Conservation (phyloP, 2,329 filamentous ascomycete species). For the Stachybotrys elegans region DNA sequence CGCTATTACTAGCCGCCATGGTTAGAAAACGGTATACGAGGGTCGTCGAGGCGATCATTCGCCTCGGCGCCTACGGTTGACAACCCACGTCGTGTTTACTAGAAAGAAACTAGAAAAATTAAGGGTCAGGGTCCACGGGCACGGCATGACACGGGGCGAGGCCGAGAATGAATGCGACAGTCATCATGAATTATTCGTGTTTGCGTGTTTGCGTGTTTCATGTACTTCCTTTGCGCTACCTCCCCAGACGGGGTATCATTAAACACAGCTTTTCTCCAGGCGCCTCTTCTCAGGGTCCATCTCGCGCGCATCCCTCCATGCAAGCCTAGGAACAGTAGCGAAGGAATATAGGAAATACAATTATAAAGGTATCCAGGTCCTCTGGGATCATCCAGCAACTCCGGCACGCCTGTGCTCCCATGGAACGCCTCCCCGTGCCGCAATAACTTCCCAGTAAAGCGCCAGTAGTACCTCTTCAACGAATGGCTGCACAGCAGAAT, state of each 20-base stretch:
- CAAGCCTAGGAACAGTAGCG: background rate
- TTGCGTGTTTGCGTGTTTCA: too few species aligned
- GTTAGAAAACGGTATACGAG: too few species aligned
- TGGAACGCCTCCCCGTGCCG: background rate
- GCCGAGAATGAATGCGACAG: too few species aligned
- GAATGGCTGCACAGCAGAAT: background rate
- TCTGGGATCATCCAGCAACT: background rate
- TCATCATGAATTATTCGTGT: too few species aligned
- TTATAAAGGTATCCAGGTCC: background rate
- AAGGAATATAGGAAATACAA: background rate
- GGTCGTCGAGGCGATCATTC: too few species aligned
- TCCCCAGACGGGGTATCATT: slow-evolving; percentile 6
- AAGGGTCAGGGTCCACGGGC: too few species aligned
- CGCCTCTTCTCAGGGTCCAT: background rate
- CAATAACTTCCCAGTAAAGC: background rate
- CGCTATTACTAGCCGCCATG: too few species aligned
- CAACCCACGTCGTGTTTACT: too few species aligned
- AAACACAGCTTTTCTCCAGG: slow-evolving; percentile 5
- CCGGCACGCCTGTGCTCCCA: background rate
- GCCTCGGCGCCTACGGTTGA: too few species aligned
- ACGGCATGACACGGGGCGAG: too few species aligned
- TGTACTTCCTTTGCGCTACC: slow-evolving; percentile 1
- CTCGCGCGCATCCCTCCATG: background rate
- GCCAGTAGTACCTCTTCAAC: background rate
- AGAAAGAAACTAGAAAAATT: too few species aligned